Evolutionary conservation across 2,329 filamentous ascomycete species (phyloP).

Genomic region (Xylariaceae sp.): DNA sequence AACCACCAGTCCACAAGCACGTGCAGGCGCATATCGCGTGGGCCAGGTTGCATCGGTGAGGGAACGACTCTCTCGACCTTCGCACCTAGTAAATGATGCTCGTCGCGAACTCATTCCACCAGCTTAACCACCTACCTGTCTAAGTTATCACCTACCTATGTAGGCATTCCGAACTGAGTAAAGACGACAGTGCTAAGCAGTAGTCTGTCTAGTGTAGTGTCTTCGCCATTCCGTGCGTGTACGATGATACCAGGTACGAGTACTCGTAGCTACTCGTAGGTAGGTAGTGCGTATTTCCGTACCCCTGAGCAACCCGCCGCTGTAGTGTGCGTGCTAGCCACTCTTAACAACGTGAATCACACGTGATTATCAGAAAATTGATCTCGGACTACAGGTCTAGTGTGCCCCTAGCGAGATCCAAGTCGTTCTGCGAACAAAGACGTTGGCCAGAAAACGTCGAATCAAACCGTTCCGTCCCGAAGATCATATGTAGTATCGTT

Average conservation of each 20-base stretch:
- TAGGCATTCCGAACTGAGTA: too few relatives aligned
- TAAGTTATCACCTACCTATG: too few relatives aligned
- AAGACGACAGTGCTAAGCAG: too few relatives aligned
- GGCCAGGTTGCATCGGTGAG: slow-evolving; percentile 9
- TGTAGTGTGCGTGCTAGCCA: too few relatives aligned
- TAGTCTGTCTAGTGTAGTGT: too few relatives aligned
- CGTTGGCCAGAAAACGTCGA: too few relatives aligned
- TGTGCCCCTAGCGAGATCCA: neutral
- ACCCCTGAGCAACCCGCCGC: neutral
- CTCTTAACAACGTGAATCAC: neutral
- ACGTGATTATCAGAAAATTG: neutral
- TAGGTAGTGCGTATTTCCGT: neutral
- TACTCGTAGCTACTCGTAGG: neutral
- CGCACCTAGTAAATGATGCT: neutral
- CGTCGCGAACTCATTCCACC: slow-evolving; percentile 5
- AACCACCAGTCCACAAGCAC: slow-evolving; percentile 19
- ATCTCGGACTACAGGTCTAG: neutral
- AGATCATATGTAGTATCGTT: neutral
- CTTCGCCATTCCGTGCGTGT: too few relatives aligned
- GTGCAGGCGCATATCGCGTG: slow-evolving; percentile 17
- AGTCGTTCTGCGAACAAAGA: neutral
- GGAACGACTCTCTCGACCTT: neutral
- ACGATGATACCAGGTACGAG: too few relatives aligned
- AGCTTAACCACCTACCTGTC: neutral
- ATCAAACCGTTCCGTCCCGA: too few relatives aligned